Evolutionary conservation across 768 basidiomycete species (phyloP).

Genomic region (Pulveroboletus sp.): DNA sequence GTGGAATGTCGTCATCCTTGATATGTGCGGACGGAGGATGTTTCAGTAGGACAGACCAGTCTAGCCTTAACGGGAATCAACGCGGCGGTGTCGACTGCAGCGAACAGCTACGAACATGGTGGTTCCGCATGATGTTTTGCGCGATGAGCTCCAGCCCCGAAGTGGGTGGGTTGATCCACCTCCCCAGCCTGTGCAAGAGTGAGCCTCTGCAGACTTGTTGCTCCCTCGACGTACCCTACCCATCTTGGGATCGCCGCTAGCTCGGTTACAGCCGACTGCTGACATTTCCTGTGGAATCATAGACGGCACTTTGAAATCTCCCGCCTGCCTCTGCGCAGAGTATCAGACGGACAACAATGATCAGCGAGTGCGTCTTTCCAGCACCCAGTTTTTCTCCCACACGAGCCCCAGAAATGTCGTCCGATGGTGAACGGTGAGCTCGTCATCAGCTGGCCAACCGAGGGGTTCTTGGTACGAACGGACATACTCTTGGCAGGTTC

Average conservation of each 20-base stretch:
- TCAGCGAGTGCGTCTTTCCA: no score
- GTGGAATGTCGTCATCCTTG: conserved; percentile 47
- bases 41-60: conserved; percentile 61
- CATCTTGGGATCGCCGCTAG: conserved; percentile 37
- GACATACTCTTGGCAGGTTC: no score
- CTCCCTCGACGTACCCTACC: conserved; percentile 39
- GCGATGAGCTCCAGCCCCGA: conserved; percentile 63
- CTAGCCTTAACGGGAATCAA: conserved; percentile 44
- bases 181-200: conserved; percentile 51
- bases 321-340: background rate
- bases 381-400: no score
- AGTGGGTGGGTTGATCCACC: conserved; percentile 78
- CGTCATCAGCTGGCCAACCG: no score
- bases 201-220: background rate
- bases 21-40: conserved; percentile 71
- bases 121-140: conserved; percentile 67
- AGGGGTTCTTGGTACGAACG: no score
- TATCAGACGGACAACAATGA: no score
- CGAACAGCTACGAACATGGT: conserved; percentile 46
- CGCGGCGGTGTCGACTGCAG: conserved; percentile 15
- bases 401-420: no score
- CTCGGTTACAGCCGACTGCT: conserved; percentile 29
- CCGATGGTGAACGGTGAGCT: no score
- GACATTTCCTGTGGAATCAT: no score
- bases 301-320: background rate